These are phyloP conservation scores for Mycena filopes DNA, from an alignment of 768 basidiomycete genomes.

Conservation along the genomic window DNA sequence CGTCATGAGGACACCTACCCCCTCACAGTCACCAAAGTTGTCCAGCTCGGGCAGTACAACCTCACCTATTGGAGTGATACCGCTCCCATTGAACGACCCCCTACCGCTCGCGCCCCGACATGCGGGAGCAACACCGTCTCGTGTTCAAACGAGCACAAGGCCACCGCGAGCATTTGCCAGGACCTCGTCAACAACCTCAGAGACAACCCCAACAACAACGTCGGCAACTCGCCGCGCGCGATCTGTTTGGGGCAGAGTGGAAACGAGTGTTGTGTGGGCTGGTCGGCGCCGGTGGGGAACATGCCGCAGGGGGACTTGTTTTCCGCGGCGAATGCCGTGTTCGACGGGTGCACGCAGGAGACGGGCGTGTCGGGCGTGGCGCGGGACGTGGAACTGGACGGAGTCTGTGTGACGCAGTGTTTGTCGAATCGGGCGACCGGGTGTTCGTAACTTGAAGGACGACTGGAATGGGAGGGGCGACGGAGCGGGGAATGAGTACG, in stretches of 20 bases:
- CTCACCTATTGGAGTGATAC: constrained; percentile 8
- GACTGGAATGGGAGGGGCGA: too few species aligned
- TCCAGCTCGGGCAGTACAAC: constrained; percentile 10
- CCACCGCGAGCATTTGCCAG: not conserved
- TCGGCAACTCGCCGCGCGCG: not conserved
- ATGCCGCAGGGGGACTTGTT: not conserved
- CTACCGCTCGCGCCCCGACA: too few species aligned
- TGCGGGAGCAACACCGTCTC: constrained; percentile 9
- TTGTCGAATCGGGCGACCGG: constrained; percentile 8
- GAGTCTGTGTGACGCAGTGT: constrained; percentile 1
- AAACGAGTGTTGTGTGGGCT: constrained; percentile 9
- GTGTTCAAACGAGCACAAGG: not conserved
- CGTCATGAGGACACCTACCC: not conserved
- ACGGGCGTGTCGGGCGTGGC: not conserved
- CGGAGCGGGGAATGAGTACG: too few species aligned
- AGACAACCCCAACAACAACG: not conserved
- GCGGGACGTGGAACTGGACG: constrained; percentile 4
- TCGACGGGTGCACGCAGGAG: not conserved
- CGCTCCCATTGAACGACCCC: not conserved
- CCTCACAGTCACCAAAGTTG: not conserved
- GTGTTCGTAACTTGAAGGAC: not conserved
- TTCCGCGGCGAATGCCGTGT: not conserved
- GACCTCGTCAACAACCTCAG: not conserved
- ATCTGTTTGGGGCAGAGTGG: not conserved
- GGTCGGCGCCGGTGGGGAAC: not conserved